phyloP scores from a whole-genome alignment of 305 asterid genomes.

The Rubia balearica region DNA sequence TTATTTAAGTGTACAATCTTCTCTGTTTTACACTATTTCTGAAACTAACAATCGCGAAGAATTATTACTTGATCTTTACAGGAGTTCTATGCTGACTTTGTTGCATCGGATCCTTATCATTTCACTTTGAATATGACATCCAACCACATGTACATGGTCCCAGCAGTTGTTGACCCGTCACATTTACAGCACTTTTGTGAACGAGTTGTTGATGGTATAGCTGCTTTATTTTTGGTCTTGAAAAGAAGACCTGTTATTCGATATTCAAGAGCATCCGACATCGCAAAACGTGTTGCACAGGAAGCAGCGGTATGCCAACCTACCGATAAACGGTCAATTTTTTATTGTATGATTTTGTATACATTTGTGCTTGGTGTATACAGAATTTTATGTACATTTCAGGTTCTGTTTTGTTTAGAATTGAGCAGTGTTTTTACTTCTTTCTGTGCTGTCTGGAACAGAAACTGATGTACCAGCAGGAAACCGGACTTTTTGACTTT shows the following conservation, averaged over 20 bases:
- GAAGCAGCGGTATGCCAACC: slow-evolving; percentile 68
- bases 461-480: slow-evolving; percentile 99
- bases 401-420: neutral
- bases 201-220: slow-evolving; percentile 81
- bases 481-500: slow-evolving; percentile 93
- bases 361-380: neutral
- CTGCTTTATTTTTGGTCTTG: slow-evolving; percentile 77
- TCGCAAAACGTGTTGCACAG: slow-evolving; percentile 83
- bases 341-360: neutral
- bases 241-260: slow-evolving; percentile 90
- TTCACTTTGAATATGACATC: slow-evolving; percentile 67
- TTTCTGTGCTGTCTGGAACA: slow-evolving; percentile 28
- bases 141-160: slow-evolving; percentile 83
- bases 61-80: slow-evolving; percentile 26
- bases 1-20: neutral
- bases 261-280: slow-evolving; percentile 84
- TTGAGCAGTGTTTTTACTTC: slow-evolving; percentile 16
- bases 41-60: slow-evolving; percentile 15
- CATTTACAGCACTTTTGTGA: slow-evolving; percentile 71
- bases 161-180: slow-evolving; percentile 91
- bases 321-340: neutral
- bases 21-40: slow-evolving; percentile 14
- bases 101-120: slow-evolving; percentile 81
- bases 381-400: neutral
- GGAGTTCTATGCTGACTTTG: slow-evolving; percentile 95